Conservation (phyloP, 805 yeast genomes). For the Jamesozyma hellenica region DNA sequence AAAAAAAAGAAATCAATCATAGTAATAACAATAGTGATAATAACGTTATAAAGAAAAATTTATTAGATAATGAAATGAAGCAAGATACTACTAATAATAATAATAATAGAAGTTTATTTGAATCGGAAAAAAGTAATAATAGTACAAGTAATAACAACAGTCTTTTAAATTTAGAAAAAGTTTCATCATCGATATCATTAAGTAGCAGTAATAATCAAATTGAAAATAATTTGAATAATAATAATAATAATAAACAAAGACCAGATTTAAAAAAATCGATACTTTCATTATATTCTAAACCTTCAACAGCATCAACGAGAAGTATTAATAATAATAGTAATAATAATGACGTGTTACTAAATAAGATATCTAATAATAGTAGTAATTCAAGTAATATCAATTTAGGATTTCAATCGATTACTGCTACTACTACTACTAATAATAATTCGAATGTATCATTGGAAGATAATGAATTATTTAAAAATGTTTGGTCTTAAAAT, state of each 20-base stretch:
- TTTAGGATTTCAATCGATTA: not conserved
- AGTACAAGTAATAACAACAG: not conserved
- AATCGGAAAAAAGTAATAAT: slow-evolving; percentile 1
- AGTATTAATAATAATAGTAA: slow-evolving; percentile 1
- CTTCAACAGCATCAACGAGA: slow-evolving; percentile 10
- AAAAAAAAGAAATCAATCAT: too few relatives aligned
- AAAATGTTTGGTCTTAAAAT: slow-evolving; percentile 52
- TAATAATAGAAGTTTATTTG: slow-evolving; percentile 1
- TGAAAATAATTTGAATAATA: not conserved
- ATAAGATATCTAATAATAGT: not conserved
- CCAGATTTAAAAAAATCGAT: slow-evolving; percentile 90
- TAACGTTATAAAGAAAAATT: not conserved
- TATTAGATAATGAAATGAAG: too few relatives aligned
- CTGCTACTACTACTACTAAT: not conserved
- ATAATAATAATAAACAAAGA: slow-evolving; percentile 31
- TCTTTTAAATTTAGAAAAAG: slow-evolving; percentile 5
- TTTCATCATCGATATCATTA: slow-evolving; percentile 3
- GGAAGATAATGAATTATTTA: slow-evolving; percentile 54
- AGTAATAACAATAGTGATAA: not conserved
- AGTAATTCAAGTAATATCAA: not conserved
- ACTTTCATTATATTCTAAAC: slow-evolving; percentile 73
- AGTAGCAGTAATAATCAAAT: not conserved
- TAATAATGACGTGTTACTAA: not conserved
- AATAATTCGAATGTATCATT: slow-evolving; percentile 22
- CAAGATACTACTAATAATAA: not conserved